Conservation (phyloP, 2,329 filamentous ascomycete genomes). For the Cladorrhinum sp. region DNA sequence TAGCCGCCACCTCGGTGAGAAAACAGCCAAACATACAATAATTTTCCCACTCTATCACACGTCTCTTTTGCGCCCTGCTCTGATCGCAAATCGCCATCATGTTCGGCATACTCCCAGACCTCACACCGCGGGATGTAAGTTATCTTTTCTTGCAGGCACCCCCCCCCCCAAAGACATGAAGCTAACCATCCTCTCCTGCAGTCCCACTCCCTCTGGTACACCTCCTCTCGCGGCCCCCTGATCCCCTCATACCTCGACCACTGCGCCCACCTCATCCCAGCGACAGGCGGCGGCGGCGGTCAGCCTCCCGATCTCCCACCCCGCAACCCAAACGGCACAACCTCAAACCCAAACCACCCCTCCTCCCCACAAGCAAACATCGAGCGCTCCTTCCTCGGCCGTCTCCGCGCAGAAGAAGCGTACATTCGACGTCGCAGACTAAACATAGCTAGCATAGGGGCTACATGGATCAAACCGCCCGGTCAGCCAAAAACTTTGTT, state of each 20-base stretch:
- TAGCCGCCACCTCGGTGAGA: not conserved
- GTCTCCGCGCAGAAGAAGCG: constrained; percentile 73
- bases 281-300: not conserved
- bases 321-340: constrained; percentile 1
- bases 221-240: constrained; percentile 54
- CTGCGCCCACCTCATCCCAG: constrained; percentile 21
- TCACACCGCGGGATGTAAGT: constrained; percentile 68
- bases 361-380: constrained; percentile 28
- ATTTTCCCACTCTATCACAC: not conserved
- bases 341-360: constrained; percentile 7
- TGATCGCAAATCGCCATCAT: constrained; percentile 37
- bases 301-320: not conserved
- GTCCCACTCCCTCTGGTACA: constrained; percentile 74
- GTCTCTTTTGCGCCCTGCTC: not conserved
- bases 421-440: constrained; percentile 71
- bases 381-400: constrained; percentile 61
- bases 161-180: not conserved
- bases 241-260: constrained; percentile 25
- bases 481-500: constrained; percentile 86
- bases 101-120: constrained; percentile 62
- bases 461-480: constrained; percentile 84
- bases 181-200: constrained; percentile 32
- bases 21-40: not conserved
- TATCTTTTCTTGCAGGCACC: too few species aligned
- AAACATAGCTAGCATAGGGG: constrained; percentile 83